Conservation (phyloP, 2,329 filamentous ascomycete genomes). For the Cucurbitaria berberidis region DNA sequence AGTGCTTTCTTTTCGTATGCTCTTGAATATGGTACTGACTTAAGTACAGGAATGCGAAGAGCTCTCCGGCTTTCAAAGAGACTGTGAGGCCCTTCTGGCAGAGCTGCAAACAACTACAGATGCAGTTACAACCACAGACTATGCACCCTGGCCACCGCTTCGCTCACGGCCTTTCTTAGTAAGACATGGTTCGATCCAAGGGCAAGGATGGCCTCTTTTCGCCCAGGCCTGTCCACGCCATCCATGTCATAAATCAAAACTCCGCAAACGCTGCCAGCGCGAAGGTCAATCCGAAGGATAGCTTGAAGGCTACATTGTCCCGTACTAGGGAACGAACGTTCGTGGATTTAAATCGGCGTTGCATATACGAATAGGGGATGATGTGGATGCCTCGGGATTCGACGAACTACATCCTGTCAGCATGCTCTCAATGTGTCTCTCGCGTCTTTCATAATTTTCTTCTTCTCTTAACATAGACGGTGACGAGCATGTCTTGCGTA, state of each 20-base stretch:
- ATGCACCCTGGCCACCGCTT: constrained; percentile 38
- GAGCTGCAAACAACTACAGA: constrained; percentile 45
- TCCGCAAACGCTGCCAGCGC: constrained; percentile 70
- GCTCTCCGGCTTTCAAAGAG: constrained; percentile 41
- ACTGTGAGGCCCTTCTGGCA: constrained; percentile 46
- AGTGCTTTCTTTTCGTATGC: not conserved
- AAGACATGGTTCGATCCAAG: not conserved
- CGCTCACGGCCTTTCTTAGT: constrained; percentile 13
- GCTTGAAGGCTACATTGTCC: constrained; percentile 68
- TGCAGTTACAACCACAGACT: constrained; percentile 42
- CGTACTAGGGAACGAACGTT: constrained; percentile 60
- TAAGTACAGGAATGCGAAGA: constrained; percentile 45
- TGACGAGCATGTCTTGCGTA: constrained; percentile 13
- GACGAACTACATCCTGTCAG: constrained; percentile 50
- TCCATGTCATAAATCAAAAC: constrained; percentile 48
- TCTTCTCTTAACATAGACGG: constrained; percentile 9
- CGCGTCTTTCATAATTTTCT: not conserved
- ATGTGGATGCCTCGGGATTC: constrained; percentile 60
- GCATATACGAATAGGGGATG: constrained; percentile 56
- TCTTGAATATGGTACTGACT: constrained; percentile 18
- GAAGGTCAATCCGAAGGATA: constrained; percentile 76
- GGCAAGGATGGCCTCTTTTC: not conserved
- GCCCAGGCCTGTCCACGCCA: not conserved
- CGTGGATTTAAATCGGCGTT: constrained; percentile 58
- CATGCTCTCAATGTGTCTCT: no score